A percentile compares a stretch with the other conserved stretches of the same genome.
phyloP scores from a whole-genome alignment of 108 stramenopile genomes.

The Seminavis robusta region DNA sequence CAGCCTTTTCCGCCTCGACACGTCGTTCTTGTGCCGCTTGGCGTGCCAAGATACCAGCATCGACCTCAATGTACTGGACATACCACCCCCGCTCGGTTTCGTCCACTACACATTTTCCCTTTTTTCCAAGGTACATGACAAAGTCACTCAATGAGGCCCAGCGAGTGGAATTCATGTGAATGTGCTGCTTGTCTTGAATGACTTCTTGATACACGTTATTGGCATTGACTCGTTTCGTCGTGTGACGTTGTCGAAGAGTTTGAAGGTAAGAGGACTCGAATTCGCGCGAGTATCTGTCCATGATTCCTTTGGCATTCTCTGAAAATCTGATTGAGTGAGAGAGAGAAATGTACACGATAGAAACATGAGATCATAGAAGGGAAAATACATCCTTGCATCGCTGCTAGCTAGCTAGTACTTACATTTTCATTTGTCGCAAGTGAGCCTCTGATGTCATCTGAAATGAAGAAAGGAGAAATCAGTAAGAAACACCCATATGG shows the following conservation, averaged over 20 bases:
- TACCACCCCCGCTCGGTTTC: constrained; percentile 98
- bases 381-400: too few species aligned
- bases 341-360: too few species aligned
- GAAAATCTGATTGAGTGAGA: too few species aligned
- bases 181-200: constrained; percentile 94
- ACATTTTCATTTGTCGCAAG: constrained; percentile 95
- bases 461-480: too few species aligned
- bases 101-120: constrained; percentile 87
- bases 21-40: constrained; percentile 38
- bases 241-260: constrained; percentile 83
- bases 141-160: constrained; percentile 95
- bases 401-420: constrained; percentile 92
- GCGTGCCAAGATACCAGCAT: constrained; percentile 61
- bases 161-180: constrained; percentile 98
- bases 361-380: too few species aligned
- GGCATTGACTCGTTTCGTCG: constrained; percentile 91
- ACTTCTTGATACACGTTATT: constrained; percentile 98
- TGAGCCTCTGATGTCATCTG: constrained; percentile 93
- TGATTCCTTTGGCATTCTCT: constrained; percentile 64
- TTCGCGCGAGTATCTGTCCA: constrained; percentile 70
- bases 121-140: constrained; percentile 96
- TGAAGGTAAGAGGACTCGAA: constrained; percentile 90
- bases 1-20: constrained; percentile 49
- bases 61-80: constrained; percentile 93
- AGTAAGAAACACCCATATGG: too few species aligned